Percentiles rank a stretch among this genome's conserved stretches.
phyloP scores from a whole-genome alignment of 202 grass and related monocot species.

The Hordeum pubiflorum region DNA sequence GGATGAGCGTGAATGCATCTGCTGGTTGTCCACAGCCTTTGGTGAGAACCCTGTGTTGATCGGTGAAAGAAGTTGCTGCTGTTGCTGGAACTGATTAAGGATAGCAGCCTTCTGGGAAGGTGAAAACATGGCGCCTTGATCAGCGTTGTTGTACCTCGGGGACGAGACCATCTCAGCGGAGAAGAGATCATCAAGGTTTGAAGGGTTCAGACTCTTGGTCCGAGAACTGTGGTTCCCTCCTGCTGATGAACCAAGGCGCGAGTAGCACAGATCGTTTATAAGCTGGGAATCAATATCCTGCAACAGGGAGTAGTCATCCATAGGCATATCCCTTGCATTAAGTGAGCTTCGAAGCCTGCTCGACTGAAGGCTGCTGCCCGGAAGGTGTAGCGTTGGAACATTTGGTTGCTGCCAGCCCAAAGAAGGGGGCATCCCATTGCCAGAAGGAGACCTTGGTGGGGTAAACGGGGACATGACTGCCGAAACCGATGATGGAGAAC shows the following conservation, averaged over 20 bases:
- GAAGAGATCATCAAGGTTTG: conserved; percentile 90
- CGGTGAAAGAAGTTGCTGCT: conserved; percentile 78
- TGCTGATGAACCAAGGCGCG: conserved; percentile 36
- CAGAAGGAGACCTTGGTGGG: conserved; percentile 64
- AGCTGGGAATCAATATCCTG: conserved; percentile 59
- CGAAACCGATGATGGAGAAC: conserved; percentile 59
- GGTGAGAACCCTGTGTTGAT: conserved; percentile 74
- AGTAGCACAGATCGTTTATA: conserved; percentile 53
- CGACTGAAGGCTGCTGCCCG: conserved; percentile 65
- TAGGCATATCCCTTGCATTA: conserved; percentile 78
- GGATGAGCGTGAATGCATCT: conserved; percentile 48
- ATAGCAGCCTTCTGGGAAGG: conserved; percentile 79
- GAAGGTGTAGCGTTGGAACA: conserved; percentile 52
- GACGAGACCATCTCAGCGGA: conserved; percentile 59
- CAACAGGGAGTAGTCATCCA: conserved; percentile 58
- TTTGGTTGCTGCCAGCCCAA: conserved; percentile 66
- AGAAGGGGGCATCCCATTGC: conserved; percentile 53
- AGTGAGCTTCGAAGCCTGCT: conserved; percentile 78
- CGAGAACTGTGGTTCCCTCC: conserved; percentile 41
- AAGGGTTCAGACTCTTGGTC: conserved; percentile 51
- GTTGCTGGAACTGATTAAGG: conserved; percentile 76
- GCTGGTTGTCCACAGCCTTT: conserved; percentile 51
- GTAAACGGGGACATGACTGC: conserved; percentile 56
- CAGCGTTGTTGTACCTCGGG: conserved; percentile 65
- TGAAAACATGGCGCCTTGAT: conserved; percentile 71